Base-by-base conservation (phyloP, 768 basidiomycete species). In the Mycena pura region DNA sequence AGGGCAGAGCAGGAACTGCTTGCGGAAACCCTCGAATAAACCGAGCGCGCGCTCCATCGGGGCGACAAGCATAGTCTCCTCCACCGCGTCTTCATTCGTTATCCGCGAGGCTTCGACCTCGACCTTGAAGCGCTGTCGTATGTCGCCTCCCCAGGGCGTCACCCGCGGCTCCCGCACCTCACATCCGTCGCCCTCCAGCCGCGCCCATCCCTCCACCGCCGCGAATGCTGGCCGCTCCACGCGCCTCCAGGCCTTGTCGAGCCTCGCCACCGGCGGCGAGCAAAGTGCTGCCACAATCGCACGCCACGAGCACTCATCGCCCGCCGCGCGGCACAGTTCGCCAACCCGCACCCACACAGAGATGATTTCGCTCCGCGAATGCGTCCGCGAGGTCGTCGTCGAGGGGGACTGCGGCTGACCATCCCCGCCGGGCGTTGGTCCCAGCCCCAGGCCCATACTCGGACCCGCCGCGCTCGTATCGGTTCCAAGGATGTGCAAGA, bases 221-320 rank as follows among this genome's bases (percentile, higher is more conserved):
- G 81, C 77, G 44, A 87, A 66, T 17, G 85, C 84, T 21, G 80
- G 77, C 0, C 83, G 70, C 58, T 92, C 89, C 0, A 91, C 89
- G 19, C 92, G 80, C 67, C 85, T 86, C 93, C 93, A 95, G 6
- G 81, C 90, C 72, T 92, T 92, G 48, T 88, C 89, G 47, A 94
- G 72, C 34, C 93, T 77, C 9, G 91, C 90, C 21, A 95, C 80
- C 17, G 93, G 89, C 25, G 87, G 78, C 15, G 89, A 87, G 62
- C 89, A 91, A 15, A 94, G 71, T 7, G 89, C 93, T 13, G 82
- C 78, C n/a, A 73, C 74, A 50, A 94, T 88, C 2, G 92, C 92
- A 39, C 78, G 82, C 90, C 90, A 95, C 14, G 91, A 86, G 60
- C 87, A 90, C 68, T 91, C 90, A 65, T 95, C 92, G 0, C 93